phyloP scores from a whole-genome alignment of 306 rosid species.

The Amphicarpaea edgeworthii region DNA sequence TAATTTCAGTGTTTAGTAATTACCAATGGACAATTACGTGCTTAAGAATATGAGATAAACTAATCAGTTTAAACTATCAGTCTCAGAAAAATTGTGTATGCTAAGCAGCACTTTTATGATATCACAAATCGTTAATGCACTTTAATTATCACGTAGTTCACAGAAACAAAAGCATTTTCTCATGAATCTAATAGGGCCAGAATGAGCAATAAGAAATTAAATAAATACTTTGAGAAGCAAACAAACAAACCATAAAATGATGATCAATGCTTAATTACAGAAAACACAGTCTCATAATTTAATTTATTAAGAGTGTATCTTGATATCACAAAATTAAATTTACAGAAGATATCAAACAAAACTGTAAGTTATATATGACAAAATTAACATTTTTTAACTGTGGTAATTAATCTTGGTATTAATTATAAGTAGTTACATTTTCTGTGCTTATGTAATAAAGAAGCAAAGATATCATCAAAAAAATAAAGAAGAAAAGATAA shows the following conservation, averaged over 20 bases:
- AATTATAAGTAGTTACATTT: conserved; percentile 66
- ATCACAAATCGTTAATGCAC: not conserved
- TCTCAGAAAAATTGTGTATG: not conserved
- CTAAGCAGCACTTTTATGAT: not conserved
- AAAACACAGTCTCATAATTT: conserved; percentile 10
- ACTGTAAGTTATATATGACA: conserved; percentile 19
- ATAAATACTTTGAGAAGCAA: not conserved
- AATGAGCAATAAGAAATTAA: not conserved
- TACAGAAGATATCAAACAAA: conserved; percentile 44
- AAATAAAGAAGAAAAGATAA: conserved; percentile 16
- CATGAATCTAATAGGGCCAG: not conserved
- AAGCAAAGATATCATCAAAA: conserved; percentile 16
- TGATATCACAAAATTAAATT: conserved; percentile 38
- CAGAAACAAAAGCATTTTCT: not conserved
- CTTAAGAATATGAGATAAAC: not conserved
- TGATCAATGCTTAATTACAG: too few species aligned
- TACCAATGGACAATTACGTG: not conserved
- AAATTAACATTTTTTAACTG: conserved; percentile 15
- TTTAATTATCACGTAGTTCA: not conserved
- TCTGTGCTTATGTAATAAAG: conserved; percentile 28
- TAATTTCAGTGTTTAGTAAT: not conserved
- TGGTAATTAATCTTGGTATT: conserved; percentile 28
- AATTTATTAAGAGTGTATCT: conserved; percentile 44
- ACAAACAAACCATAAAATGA: not conserved
- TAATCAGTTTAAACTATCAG: not conserved